Evolutionary conservation across 2,329 filamentous ascomycete species (phyloP), one percentile per base, ranked within the genome.

Genomic region (Claviceps monticola): DNA sequence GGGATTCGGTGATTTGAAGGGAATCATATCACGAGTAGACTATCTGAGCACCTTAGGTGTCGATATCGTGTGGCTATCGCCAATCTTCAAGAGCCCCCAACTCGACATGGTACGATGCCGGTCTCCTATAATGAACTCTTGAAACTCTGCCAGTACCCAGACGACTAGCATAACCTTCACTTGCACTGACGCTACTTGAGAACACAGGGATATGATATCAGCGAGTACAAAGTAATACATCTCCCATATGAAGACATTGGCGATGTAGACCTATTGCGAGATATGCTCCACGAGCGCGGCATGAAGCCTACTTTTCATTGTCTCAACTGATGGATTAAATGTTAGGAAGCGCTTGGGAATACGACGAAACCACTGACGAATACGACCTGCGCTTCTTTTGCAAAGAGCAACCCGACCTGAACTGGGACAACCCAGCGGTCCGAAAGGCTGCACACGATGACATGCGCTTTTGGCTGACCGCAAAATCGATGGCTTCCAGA

Each of bases 381-480:
- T 76, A 75, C 60, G 78, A 86, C 60, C 77, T 88, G 1, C 78
- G 80, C 55, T 74, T 89, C 34, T 90, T 86, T 64, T 78, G 78
- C 43, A 75, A 74, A 4, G 78, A 84, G 57, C 85, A 88, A 61
- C 85, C 86, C 0, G 86, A 89, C 57, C 74, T 90, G 42, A 89
- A 89, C 67, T 89, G 84, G 84, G 82, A 88, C 61, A 83, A 84
- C 58, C 72, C 74, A 0, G 74, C 74, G 0, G 80, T 86, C 3
- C 75, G 83, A 37, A 67, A 75, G 51, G 82, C 81, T 2, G 80
- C 86, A 2, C 82, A 87, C 62, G 72, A 82, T 42, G 74, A 82
- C 21, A 83, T 87, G 73, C 74, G 75, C 21, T 89, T 88, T 66
- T 89, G 85, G 85, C 74, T 88, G 2, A 85, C 55, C 77, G 78